phyloP scores from a whole-genome alignment of 2,329 filamentous ascomycete genomes.

The Aspergillus tubingensis region DNA sequence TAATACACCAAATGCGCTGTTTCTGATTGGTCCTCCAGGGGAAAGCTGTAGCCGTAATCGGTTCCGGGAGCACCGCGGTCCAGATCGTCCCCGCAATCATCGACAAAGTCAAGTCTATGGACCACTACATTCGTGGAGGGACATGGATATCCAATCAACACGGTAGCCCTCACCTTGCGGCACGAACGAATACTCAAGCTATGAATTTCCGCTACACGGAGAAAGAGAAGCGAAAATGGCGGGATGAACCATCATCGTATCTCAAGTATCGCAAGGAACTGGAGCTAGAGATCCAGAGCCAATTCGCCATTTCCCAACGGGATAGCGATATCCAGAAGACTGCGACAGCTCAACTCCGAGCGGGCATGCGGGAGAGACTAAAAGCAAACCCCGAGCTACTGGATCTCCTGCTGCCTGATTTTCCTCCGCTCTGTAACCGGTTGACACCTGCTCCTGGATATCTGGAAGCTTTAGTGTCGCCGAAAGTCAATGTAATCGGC shows the following conservation, averaged over 20 bases:
- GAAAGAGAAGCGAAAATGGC: neutral
- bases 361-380: neutral
- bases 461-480: neutral
- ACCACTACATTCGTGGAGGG: conserved; percentile 8
- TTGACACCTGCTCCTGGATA: conserved; percentile 5
- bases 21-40: neutral
- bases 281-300: conserved; percentile 8
- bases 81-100: conserved; percentile 4
- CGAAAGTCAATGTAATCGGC: conserved; percentile 6
- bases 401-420: neutral
- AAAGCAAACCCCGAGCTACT: conserved; percentile 1
- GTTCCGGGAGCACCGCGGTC: conserved; percentile 3
- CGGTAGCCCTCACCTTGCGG: neutral
- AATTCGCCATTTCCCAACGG: conserved; percentile 1
- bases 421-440: conserved; percentile 4
- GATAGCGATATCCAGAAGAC: neutral
- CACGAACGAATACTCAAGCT: neutral
- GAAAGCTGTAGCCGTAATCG: conserved; percentile 1
- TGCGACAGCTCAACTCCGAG: neutral
- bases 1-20: too few species aligned
- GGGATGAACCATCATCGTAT: neutral
- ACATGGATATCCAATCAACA: conserved; percentile 8
- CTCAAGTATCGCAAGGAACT: conserved; percentile 9
- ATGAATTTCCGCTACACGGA: conserved; percentile 1
- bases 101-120: conserved; percentile 7